phyloP scores from a whole-genome alignment of 2,329 filamentous ascomycete genomes.

The Zymoseptoria ardabiliae region DNA sequence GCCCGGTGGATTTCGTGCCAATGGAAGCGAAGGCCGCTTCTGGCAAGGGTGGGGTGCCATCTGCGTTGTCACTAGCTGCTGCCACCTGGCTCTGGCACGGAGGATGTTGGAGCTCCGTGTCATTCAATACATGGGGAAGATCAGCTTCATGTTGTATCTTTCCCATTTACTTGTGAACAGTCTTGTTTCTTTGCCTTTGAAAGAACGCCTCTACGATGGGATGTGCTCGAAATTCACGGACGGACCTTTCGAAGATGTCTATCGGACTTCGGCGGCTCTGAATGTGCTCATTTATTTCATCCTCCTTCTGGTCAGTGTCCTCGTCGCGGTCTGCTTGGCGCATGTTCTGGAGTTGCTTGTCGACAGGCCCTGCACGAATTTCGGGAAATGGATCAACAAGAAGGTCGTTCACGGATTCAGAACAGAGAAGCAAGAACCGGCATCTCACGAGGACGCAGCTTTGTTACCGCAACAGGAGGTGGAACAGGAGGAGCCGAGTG shows the following conservation, averaged over 20 bases:
- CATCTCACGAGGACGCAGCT: neutral
- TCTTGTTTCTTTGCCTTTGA: neutral
- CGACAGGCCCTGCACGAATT: slow-evolving; percentile 1
- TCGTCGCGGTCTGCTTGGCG: neutral
- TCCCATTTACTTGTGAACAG: slow-evolving; percentile 1
- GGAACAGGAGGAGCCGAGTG: neutral
- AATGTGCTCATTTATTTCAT: neutral
- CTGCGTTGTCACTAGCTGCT: slow-evolving; percentile 2
- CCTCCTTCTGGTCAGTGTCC: neutral
- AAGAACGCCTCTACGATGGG: neutral
- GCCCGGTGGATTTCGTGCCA: neutral
- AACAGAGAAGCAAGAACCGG: neutral
- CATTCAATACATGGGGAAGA: slow-evolving; percentile 5
- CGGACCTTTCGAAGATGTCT: neutral
- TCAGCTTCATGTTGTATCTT: slow-evolving; percentile 11
- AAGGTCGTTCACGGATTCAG: slow-evolving; percentile 1
- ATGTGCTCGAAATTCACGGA: neutral
- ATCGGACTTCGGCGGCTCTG: neutral
- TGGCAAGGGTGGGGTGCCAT: slow-evolving; percentile 4
- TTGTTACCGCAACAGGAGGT: neutral
- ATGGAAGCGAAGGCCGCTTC: slow-evolving; percentile 1
- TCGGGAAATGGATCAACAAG: slow-evolving; percentile 4
- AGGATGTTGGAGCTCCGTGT: slow-evolving; percentile 2
- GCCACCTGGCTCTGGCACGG: slow-evolving; percentile 1
- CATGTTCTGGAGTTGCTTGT: slow-evolving; percentile 3